These are phyloP conservation scores for Aspergillus fumigatus DNA, from an alignment of 2,329 filamentous ascomycete genomes.

Conservation along the genomic window DNA sequence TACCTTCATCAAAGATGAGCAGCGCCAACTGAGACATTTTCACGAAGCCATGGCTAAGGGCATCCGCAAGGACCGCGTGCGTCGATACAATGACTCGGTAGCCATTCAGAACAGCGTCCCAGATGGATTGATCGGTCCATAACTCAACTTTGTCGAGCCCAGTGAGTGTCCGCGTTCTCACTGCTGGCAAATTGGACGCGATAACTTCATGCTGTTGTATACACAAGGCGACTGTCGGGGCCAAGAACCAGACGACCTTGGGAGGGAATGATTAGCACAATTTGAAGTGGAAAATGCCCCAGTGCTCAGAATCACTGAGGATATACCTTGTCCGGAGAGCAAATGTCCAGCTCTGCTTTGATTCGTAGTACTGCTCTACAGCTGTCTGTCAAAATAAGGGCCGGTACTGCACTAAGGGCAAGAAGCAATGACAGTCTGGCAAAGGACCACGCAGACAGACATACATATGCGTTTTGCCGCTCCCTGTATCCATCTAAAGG, in stretches of 20 bases:
- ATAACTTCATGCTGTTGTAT: conserved; percentile 62
- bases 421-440: background rate
- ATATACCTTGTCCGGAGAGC: conserved; percentile 47
- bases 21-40: conserved; percentile 59
- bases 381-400: background rate
- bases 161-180: conserved; percentile 59
- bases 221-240: conserved; percentile 64
- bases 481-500: conserved; percentile 71
- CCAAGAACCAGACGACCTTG: conserved; percentile 64
- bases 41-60: conserved; percentile 70
- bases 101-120: conserved; percentile 62
- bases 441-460: conserved; percentile 17
- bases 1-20: conserved; percentile 80
- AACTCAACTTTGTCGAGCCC: conserved; percentile 66
- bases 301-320: conserved; percentile 24
- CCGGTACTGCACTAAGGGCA: background rate
- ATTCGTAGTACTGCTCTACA: conserved; percentile 66
- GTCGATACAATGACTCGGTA: conserved; percentile 74
- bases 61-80: conserved; percentile 68
- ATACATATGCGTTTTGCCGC: conserved; percentile 74
- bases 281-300: background rate
- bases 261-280: background rate
- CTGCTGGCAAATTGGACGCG: conserved; percentile 52
- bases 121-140: conserved; percentile 64
- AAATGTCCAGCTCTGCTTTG: conserved; percentile 56